A percentile compares a stretch with the other conserved stretches of the same genome.
phyloP scores from a whole-genome alignment of 2,329 filamentous ascomycete genomes.

The Talaromyces sp. region DNA sequence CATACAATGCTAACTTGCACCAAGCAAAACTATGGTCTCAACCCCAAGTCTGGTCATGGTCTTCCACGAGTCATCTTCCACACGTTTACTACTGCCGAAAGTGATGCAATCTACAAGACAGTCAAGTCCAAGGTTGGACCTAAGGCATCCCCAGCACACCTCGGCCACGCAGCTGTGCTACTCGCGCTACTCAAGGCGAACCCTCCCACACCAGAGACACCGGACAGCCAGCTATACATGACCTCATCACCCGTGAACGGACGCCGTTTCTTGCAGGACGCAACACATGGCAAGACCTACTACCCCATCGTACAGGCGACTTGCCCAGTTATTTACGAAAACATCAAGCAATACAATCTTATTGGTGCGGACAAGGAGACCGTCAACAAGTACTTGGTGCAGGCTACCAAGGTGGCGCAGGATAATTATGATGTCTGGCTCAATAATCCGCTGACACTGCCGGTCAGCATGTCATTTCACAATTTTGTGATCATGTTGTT shows the following conservation, averaged over 20 bases:
- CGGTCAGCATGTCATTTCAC: not conserved
- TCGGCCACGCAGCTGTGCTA: slow-evolving; percentile 18
- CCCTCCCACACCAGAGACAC: not conserved
- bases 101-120: not conserved
- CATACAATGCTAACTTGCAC: not conserved
- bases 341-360: slow-evolving; percentile 7
- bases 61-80: slow-evolving; percentile 16
- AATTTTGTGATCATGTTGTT: not conserved
- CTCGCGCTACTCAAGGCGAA: slow-evolving; percentile 12
- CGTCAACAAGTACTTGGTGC: slow-evolving; percentile 4
- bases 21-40: slow-evolving; percentile 6
- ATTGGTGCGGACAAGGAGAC: slow-evolving; percentile 9
- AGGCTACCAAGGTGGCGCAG: slow-evolving; percentile 7
- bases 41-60: not conserved
- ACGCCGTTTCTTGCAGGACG: slow-evolving; percentile 13
- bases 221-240: not conserved
- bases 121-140: slow-evolving; percentile 13
- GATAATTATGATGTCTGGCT: slow-evolving; percentile 1
- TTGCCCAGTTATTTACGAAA: slow-evolving; percentile 3
- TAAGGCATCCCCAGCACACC: slow-evolving; percentile 1
- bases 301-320: slow-evolving; percentile 8
- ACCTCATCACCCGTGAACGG: slow-evolving; percentile 4
- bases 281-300: slow-evolving; percentile 9
- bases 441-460: not conserved
- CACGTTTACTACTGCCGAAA: slow-evolving; percentile 12